These are phyloP conservation scores for Liriodendron chinense DNA, from an alignment of 164 flowering plant genomes.

Conservation along the genomic window DNA sequence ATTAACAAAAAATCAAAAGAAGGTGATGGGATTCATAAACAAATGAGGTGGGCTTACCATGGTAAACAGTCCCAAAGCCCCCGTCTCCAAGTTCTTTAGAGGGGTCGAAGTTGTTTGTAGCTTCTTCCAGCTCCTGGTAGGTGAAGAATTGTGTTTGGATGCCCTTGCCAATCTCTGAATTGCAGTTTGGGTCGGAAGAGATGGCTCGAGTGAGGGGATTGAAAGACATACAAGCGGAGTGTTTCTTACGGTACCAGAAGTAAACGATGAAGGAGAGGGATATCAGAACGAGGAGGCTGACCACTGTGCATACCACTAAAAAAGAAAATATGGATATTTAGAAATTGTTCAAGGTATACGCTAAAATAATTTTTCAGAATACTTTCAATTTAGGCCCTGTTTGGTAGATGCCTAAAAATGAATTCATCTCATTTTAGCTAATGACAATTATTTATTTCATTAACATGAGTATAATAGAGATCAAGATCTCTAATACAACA, in stretches of 20 bases:
- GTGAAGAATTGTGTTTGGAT: constrained; percentile 21
- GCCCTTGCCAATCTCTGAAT: constrained; percentile 13
- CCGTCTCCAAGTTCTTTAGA: constrained; percentile 41
- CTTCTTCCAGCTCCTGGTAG: constrained; percentile 36
- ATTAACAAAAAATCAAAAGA: neutral
- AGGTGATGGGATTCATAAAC: neutral
- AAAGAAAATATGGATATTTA: neutral
- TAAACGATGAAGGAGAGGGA: neutral
- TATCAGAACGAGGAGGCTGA: neutral
- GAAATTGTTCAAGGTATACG: no score
- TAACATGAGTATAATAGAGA: no score
- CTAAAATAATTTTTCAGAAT: no score
- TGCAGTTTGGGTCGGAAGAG: neutral
- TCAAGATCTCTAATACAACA: no score
- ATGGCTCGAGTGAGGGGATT: neutral
- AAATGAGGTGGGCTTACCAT: constrained; percentile 18
- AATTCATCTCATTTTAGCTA: no score
- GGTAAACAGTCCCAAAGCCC: constrained; percentile 37
- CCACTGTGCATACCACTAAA: constrained; percentile 10
- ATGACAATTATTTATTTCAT: no score
- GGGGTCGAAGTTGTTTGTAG: constrained; percentile 32
- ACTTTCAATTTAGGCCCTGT: no score
- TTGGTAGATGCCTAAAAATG: no score
- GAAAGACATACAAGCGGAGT: neutral
- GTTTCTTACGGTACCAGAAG: neutral